Evolutionary conservation across 179 eudicot genomes (phyloP), one percentile per base, ranked within the genome.

Genomic region (Heliamphora pulchella): DNA sequence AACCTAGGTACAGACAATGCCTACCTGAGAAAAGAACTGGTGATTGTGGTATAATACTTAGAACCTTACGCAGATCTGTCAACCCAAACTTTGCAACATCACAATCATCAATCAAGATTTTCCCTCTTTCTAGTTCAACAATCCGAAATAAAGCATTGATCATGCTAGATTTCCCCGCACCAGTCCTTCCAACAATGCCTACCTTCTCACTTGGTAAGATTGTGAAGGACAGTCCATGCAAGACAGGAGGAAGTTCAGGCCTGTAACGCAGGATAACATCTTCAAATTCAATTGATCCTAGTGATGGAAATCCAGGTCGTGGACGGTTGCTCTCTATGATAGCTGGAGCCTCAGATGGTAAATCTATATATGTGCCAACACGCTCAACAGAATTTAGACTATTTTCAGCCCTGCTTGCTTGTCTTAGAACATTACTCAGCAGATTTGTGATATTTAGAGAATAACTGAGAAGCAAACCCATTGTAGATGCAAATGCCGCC

Each of bases 111-210:
- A 92, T 83, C 66, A 89, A 47, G 65, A 92, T 89, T 83, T 87
- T 88, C 31, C 97, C 97, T 78, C 84, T 88, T 77, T 92, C 97
- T 22, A 91, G 83, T 81, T 92, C 97, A 51, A 92, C 97, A 11
- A 92, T 86, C 71, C 94, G 81, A 74, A 92, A 92, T 53, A 92
- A 84, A 31, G 97, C 94, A 85, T 91, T 92, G 13, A 91, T 80
- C 94, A 92, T 89, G 87, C 93, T 91, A 55, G 97, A 92, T 86
- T 92, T 92, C 71, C 97, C 97, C 17, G 97, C 97, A 68, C 97
- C 97, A 2, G 97, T 92, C 82, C 97, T 84, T 44, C 97, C 97
- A 77, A 86, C 93, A 61, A 91, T 86, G 41, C 95, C 95, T 7
- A 89, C 87, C 78, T 91, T 91, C 71, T 89, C 87, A 70, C 76